Evolutionary conservation across 2,329 filamentous ascomycete species (phyloP), one percentile per base, ranked within the genome.

Genomic region (Diaporthe velutina): DNA sequence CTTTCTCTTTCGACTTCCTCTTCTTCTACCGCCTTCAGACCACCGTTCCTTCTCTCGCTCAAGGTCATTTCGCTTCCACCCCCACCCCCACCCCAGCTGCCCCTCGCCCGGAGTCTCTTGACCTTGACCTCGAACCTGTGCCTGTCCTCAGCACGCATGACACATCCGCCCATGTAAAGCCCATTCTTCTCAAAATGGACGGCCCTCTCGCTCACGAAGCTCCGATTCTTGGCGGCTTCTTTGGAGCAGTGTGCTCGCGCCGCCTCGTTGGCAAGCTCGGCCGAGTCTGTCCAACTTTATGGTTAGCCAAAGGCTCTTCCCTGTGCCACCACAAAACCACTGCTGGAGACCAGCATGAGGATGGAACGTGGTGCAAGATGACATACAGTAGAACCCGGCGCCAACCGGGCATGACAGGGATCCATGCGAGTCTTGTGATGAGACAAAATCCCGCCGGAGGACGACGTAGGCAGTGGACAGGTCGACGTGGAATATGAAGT

Each of bases 401-500:
- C 72, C 72, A 6, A 76, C 38, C 3, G 74, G 74, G 8, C 61
- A 55, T 1, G 74, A 72, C 40, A 60, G 30, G 52, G 42, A 61
- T 6, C 74, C 74, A 8, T 25, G 50, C 22, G 28, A 48, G 61
- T 76, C 74, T 28, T 42, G 22, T 13, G 67, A 48, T 10, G 72
- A 68, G 38, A 19, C 12, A 19, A 72, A 76, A 42, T 76, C 74
- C 42, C 74, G 72, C 2, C 74, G 74, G 17, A 74, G 68, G 52
- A 76, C 60, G 42, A 76, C 28, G 55, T 76, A 76, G 45, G 67
- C 48, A 7, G 72, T 76, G 67, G 74, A 74, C 8, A 76, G 72
- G 68, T 76, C 74, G 72, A 76, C 74, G 25, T 72, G 67, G 54
- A 76, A 76, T 30, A 74, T 76, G 60, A 76, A 76, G 50, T 76